A percentile compares a stretch with the other conserved stretches of the same genome.
Conservation (phyloP, 371 early-diverging fungal species). For the Entomophthora muscae region DNA sequence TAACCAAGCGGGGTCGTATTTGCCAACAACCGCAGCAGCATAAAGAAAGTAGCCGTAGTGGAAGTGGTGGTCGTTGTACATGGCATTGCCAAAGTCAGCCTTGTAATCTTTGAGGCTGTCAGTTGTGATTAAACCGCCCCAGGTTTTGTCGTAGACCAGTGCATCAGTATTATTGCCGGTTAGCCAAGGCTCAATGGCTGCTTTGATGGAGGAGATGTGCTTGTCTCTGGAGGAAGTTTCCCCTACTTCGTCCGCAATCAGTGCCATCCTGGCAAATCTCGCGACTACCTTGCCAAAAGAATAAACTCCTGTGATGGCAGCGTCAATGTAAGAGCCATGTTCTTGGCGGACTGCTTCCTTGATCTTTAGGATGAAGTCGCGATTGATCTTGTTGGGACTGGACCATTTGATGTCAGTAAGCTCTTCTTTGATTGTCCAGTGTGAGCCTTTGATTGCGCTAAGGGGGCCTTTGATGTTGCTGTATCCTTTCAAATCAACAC, state of each 20-base stretch:
- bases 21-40: no score
- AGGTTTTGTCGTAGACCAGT: slow-evolving; percentile 36
- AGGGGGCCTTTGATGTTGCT: slow-evolving; percentile 33
- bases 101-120: slow-evolving; percentile 10
- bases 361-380: slow-evolving; percentile 16
- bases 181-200: slow-evolving; percentile 28
- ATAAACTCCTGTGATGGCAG: slow-evolving; percentile 30
- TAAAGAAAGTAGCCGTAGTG: no score
- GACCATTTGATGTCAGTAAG: slow-evolving; percentile 18
- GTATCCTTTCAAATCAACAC: background rate
- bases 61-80: slow-evolving; percentile 64
- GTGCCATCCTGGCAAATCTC: slow-evolving; percentile 35
- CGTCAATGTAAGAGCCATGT: slow-evolving; percentile 21
- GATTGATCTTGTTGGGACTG: slow-evolving; percentile 19
- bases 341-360: slow-evolving; percentile 19
- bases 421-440: slow-evolving; percentile 32
- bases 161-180: slow-evolving; percentile 29
- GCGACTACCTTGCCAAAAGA: slow-evolving; percentile 58
- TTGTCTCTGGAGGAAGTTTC: no score
- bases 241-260: slow-evolving; percentile 26
- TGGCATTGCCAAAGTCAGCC: slow-evolving; percentile 32
- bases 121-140: slow-evolving; percentile 3
- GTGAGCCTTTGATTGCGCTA: slow-evolving; percentile 32
- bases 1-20: slow-evolving; percentile 33
- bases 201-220: slow-evolving; percentile 25